Conservation (phyloP, 371 early-diverging fungal genomes). For the Syncephalastrum monosporum region DNA sequence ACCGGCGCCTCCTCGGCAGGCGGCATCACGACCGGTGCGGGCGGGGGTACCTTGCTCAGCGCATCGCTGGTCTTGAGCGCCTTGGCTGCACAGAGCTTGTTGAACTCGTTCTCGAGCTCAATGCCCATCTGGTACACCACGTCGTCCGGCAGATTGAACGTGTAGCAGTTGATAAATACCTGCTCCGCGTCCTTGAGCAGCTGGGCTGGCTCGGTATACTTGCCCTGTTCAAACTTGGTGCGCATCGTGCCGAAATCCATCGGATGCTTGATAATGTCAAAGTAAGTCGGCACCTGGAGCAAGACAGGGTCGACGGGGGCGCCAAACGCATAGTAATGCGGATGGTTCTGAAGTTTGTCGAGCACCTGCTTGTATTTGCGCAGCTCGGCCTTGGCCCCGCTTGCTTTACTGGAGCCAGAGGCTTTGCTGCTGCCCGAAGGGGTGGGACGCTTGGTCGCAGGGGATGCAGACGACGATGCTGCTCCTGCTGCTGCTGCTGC, state of each 20-base stretch:
- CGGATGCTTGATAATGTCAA: constrained; percentile 71
- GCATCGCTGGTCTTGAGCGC: constrained; percentile 16
- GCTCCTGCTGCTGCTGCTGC: neutral
- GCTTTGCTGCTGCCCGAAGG: neutral
- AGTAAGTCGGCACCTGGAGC: constrained; percentile 29
- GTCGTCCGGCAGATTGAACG: constrained; percentile 78
- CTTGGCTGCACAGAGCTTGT: constrained; percentile 45
- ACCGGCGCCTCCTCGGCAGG: neutral
- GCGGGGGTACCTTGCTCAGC: constrained; percentile 5
- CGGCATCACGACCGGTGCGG: neutral
- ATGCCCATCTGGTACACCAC: constrained; percentile 69
- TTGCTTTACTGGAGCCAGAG: constrained; percentile 1
- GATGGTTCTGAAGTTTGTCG: constrained; percentile 26
- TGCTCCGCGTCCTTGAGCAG: constrained; percentile 30
- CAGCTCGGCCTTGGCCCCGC: constrained; percentile 23
- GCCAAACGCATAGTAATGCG: constrained; percentile 27
- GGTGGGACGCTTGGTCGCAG: neutral
- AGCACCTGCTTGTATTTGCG: constrained; percentile 31
- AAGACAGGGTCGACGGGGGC: constrained; percentile 21
- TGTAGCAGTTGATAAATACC: constrained; percentile 77
- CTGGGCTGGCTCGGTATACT: constrained; percentile 18
- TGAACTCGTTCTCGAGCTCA: constrained; percentile 59
- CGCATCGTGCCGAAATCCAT: constrained; percentile 43
- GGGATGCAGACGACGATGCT: constrained; percentile 2
- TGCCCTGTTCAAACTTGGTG: constrained; percentile 19